Evolutionary conservation across 495 filamentous ascomycete genomes (phyloP).

Genomic region (Podospora anserina): DNA sequence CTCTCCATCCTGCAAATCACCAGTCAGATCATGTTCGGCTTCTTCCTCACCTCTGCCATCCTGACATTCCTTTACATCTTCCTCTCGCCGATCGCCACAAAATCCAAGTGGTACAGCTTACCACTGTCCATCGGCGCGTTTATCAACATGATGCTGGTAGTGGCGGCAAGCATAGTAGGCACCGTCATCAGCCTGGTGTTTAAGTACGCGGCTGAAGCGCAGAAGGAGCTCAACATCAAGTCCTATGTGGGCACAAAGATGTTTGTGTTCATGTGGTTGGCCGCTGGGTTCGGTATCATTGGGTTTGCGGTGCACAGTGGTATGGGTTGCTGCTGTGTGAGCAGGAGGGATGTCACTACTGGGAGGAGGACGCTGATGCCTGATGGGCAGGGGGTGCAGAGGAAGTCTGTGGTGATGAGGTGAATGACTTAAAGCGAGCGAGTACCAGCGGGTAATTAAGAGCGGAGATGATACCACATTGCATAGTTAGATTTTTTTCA

Average conservation of each 20-base stretch:
- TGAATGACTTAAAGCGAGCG: neutral
- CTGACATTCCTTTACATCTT: conserved; percentile 61
- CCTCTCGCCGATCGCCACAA: conserved; percentile 39
- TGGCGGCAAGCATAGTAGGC: conserved; percentile 67
- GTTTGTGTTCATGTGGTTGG: conserved; percentile 90
- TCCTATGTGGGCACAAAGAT: conserved; percentile 68
- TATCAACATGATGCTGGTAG: conserved; percentile 64
- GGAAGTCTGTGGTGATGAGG: neutral
- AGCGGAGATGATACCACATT: neutral
- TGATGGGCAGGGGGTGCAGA: conserved; percentile 7
- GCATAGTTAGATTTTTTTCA: neutral
- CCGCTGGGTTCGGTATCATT: conserved; percentile 59
- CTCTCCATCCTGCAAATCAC: conserved; percentile 71
- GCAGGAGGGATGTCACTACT: conserved; percentile 55
- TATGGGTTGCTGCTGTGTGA: conserved; percentile 70
- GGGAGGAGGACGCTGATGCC: conserved; percentile 35
- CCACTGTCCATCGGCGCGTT: conserved; percentile 56
- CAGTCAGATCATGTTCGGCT: conserved; percentile 87
- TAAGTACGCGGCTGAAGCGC: conserved; percentile 63
- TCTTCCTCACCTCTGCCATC: conserved; percentile 69
- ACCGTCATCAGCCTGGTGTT: conserved; percentile 81
- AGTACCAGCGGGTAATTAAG: neutral
- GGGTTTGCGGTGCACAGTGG: conserved; percentile 69
- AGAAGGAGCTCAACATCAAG: conserved; percentile 67
- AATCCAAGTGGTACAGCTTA: conserved; percentile 48